Evolutionary conservation across 306 rosid genomes (phyloP).

Genomic region (Cucurbita moschata): DNA sequence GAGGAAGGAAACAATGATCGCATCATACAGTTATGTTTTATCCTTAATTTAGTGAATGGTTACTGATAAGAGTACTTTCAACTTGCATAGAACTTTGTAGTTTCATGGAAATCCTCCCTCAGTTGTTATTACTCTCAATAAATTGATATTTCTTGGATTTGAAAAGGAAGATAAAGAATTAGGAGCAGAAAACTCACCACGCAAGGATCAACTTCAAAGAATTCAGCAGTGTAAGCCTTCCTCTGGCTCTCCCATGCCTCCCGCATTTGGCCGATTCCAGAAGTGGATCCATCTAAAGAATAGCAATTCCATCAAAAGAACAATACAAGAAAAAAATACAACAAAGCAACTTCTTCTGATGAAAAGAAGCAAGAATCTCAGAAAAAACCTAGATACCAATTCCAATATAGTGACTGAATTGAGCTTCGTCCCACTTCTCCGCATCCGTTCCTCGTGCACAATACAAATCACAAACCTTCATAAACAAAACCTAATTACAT

Average conservation of each 20-base stretch:
- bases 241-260: constrained; percentile 68
- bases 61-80: not conserved
- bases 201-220: constrained; percentile 76
- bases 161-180: not conserved
- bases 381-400: constrained; percentile 30
- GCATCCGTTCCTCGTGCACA: constrained; percentile 61
- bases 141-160: not conserved
- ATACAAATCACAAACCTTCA: constrained; percentile 69
- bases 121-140: not conserved
- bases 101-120: not conserved
- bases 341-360: not conserved
- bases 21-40: not conserved
- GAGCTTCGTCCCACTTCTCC: constrained; percentile 66
- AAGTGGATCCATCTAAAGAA: constrained; percentile 45
- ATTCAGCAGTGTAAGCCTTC: constrained; percentile 51
- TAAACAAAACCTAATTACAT: not conserved
- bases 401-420: constrained; percentile 83
- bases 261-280: constrained; percentile 51
- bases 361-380: not conserved
- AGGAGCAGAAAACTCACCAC: constrained; percentile 19
- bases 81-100: not conserved
- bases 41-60: not conserved
- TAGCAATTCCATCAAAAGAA: not conserved
- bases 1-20: not conserved
- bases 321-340: not conserved